These are phyloP conservation scores for Alternaria longipes DNA, from an alignment of 2,329 filamentous ascomycete genomes.

Conservation along the genomic window DNA sequence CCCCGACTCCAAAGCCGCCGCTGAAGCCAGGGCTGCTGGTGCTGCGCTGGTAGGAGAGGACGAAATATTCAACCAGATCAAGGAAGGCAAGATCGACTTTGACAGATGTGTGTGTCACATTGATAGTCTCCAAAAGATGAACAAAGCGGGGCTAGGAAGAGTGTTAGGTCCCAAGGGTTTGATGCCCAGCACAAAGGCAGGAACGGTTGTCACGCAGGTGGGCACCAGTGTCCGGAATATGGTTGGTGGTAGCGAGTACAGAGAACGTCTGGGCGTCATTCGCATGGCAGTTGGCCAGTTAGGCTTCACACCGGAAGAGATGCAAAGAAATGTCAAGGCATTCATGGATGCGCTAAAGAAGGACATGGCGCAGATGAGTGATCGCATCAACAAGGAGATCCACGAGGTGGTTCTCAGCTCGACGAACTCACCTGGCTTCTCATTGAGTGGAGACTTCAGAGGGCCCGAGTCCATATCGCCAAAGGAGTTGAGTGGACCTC, in stretches of 20 bases:
- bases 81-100: slow-evolving; percentile 81
- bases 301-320: slow-evolving; percentile 84
- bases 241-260: slow-evolving; percentile 84
- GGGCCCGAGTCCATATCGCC: slow-evolving; percentile 55
- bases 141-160: slow-evolving; percentile 80
- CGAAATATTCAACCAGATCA: slow-evolving; percentile 80
- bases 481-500: slow-evolving; percentile 50
- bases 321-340: slow-evolving; percentile 83
- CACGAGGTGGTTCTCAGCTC: slow-evolving; percentile 83
- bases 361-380: slow-evolving; percentile 73
- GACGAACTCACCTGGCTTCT: slow-evolving; percentile 86
- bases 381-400: slow-evolving; percentile 75
- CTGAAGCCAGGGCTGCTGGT: slow-evolving; percentile 78
- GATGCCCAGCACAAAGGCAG: slow-evolving; percentile 90
- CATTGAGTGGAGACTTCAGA: slow-evolving; percentile 80
- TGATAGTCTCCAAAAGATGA: slow-evolving; percentile 78
- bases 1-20: slow-evolving; percentile 77
- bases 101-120: slow-evolving; percentile 88
- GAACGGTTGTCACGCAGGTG: slow-evolving; percentile 87
- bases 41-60: slow-evolving; percentile 87
- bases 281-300: slow-evolving; percentile 91
- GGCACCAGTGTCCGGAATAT: slow-evolving; percentile 79
- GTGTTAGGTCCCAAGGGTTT: slow-evolving; percentile 87
- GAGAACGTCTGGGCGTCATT: slow-evolving; percentile 84
- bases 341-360: slow-evolving; percentile 80